Percentiles rank a stretch among this genome's conserved stretches.
Evolutionary conservation across 1,139 yeast species (phyloP).

Genomic region (Candida smagusa): DNA sequence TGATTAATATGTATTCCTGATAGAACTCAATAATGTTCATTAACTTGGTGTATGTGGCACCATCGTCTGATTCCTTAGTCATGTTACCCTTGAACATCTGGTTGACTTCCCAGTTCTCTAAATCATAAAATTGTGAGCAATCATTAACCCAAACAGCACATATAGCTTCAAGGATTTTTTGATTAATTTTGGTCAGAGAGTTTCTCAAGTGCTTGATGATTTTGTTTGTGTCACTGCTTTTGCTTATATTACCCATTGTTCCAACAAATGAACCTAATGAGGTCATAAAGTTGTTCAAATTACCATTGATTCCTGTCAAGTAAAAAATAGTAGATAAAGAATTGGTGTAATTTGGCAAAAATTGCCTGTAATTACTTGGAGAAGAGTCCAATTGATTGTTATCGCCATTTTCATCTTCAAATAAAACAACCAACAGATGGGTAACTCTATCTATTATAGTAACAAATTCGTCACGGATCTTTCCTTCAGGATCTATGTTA

Average conservation of each 20-base stretch:
- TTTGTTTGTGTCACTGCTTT: slow-evolving; percentile 36
- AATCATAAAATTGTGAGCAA: slow-evolving; percentile 44
- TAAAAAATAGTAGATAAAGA: slow-evolving; percentile 41
- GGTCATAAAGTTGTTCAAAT: slow-evolving; percentile 30
- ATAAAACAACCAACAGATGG: slow-evolving; percentile 26
- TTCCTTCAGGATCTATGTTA: slow-evolving; percentile 30
- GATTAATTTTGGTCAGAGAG: slow-evolving; percentile 33
- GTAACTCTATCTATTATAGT: slow-evolving; percentile 26
- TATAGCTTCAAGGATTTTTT: slow-evolving; percentile 40
- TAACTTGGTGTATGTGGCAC: slow-evolving; percentile 33
- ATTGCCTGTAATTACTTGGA: slow-evolving; percentile 35
- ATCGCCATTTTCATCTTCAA: slow-evolving; percentile 27
- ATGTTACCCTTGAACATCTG: slow-evolving; percentile 5
- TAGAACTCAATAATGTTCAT: slow-evolving; percentile 43
- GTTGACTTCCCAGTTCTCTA: slow-evolving; percentile 41
- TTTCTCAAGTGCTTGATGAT: slow-evolving; percentile 33
- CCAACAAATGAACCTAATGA: slow-evolving; percentile 33
- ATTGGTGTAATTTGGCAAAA: slow-evolving; percentile 42
- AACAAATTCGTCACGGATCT: slow-evolving; percentile 27
- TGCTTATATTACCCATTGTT: slow-evolving; percentile 32
- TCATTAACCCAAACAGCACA: slow-evolving; percentile 50
- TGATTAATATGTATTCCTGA: slow-evolving; percentile 33
- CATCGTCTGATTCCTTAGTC: slow-evolving; percentile 11
- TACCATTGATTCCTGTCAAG: slow-evolving; percentile 29
- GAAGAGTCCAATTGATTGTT: slow-evolving; percentile 35